Conservation (phyloP, 805 yeast species). For the Candida piceae region DNA sequence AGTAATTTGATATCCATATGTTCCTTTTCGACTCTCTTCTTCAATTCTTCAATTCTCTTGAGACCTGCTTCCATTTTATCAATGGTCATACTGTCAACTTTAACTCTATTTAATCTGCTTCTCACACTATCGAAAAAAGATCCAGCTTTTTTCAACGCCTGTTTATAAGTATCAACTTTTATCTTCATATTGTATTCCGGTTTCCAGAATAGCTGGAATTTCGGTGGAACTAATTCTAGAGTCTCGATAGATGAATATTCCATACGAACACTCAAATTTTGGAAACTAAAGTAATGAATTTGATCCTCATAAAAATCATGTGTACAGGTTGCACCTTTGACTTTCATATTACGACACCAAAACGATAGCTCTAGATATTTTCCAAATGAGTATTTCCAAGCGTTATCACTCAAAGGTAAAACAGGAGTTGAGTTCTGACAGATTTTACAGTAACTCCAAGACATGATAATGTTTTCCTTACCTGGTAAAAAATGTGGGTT, state of each 20-base stretch:
- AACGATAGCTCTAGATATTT: conserved; percentile 84
- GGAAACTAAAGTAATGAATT: conserved; percentile 76
- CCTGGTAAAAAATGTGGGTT: conserved; percentile 53
- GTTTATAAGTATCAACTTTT: conserved; percentile 57
- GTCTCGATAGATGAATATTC: conserved; percentile 72
- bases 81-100: conserved; percentile 64
- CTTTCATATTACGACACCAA: conserved; percentile 62
- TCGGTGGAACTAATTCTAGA: conserved; percentile 77
- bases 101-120: conserved; percentile 69
- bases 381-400: conserved; percentile 91
- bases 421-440: conserved; percentile 77
- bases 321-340: conserved; percentile 55
- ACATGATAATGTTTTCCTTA: conserved; percentile 61
- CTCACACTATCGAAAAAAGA: conserved; percentile 69
- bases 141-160: conserved; percentile 47
- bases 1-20: conserved; percentile 36
- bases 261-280: conserved; percentile 71
- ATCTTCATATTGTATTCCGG: conserved; percentile 64
- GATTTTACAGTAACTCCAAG: conserved; percentile 87
- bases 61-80: conserved; percentile 71
- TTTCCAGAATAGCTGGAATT: conserved; percentile 63
- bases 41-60: conserved; percentile 52
- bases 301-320: conserved; percentile 84
- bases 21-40: conserved; percentile 48
- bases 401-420: conserved; percentile 73